Conservation (phyloP, 495 filamentous ascomycete genomes). For the Aspergillus heteromorphus region DNA sequence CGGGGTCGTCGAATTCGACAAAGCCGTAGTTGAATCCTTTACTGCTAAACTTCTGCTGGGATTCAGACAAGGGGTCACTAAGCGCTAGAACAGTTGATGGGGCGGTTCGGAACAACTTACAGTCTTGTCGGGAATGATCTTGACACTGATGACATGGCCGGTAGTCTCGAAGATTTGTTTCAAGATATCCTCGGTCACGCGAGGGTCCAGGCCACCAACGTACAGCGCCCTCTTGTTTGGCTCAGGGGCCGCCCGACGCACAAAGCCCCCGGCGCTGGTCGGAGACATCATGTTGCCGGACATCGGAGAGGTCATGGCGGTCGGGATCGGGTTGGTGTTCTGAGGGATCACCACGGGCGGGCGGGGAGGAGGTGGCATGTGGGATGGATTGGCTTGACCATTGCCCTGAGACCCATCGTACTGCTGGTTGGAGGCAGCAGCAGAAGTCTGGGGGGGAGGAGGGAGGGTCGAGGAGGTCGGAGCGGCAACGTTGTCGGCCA, state of each 20-base stretch:
- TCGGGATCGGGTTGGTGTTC: constrained; percentile 93
- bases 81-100: not conserved
- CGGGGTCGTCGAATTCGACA: constrained; percentile 97
- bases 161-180: constrained; percentile 99
- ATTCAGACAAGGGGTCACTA: constrained; percentile 8
- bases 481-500: constrained; percentile 62
- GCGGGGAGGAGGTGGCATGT: constrained; percentile 92
- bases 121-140: constrained; percentile 99
- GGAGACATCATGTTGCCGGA: constrained; percentile 76
- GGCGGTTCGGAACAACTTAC: constrained; percentile 48
- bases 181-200: constrained; percentile 93
- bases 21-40: constrained; percentile 99
- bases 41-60: constrained; percentile 55
- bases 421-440: constrained; percentile 65
- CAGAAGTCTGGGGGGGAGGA: constrained; percentile 58
- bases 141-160: constrained; percentile 96
- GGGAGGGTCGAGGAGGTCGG: constrained; percentile 52
- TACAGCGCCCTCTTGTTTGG: constrained; percentile 98
- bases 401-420: constrained; percentile 60
- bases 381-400: constrained; percentile 57
- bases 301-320: constrained; percentile 85
- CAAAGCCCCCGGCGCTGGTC: constrained; percentile 70
- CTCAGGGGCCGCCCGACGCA: constrained; percentile 90
- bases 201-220: constrained; percentile 89
- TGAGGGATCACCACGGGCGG: constrained; percentile 88